A percentile compares a stretch with the other conserved stretches of the same genome.
These are phyloP conservation scores for Thymus mandschuricus DNA, from an alignment of 257 asterid genomes.

Conservation along the genomic window DNA sequence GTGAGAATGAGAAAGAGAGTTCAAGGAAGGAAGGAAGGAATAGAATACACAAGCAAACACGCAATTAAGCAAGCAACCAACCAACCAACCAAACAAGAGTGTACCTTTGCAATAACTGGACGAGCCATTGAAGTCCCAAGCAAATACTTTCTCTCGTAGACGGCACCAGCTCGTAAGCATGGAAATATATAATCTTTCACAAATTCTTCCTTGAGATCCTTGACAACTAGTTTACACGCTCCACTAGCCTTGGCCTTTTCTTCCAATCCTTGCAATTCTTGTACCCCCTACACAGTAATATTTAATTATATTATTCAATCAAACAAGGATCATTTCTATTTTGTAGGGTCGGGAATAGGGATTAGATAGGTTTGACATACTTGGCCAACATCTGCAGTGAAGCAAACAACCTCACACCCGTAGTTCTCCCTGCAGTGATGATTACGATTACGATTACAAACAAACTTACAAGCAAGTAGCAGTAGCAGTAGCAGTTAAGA, in stretches of 20 bases:
- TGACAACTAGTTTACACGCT: conserved; percentile 94
- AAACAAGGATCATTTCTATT: too few relatives aligned
- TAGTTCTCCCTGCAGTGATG: conserved; percentile 72
- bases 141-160: conserved; percentile 91
- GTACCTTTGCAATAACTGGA: conserved; percentile 93
- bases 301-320: too few relatives aligned
- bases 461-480: too few relatives aligned
- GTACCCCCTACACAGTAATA: conserved; percentile 57
- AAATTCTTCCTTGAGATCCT: conserved; percentile 94
- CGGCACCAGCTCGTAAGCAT: conserved; percentile 93
- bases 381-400: conserved; percentile 97
- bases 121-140: conserved; percentile 99
- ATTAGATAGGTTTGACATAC: conserved; percentile 51
- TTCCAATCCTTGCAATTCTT: conserved; percentile 94
- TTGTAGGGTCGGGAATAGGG: neutral
- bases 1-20: neutral
- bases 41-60: too few relatives aligned
- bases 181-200: conserved; percentile 90
- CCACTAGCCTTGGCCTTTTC: conserved; percentile 95
- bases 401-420: conserved; percentile 95
- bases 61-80: neutral
- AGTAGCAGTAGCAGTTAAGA: neutral
- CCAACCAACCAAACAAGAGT: neutral
- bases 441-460: too few relatives aligned
- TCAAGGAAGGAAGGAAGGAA: neutral